Conservation (phyloP, 176 grass and related monocot species). For the Oropetium thomaeum region DNA sequence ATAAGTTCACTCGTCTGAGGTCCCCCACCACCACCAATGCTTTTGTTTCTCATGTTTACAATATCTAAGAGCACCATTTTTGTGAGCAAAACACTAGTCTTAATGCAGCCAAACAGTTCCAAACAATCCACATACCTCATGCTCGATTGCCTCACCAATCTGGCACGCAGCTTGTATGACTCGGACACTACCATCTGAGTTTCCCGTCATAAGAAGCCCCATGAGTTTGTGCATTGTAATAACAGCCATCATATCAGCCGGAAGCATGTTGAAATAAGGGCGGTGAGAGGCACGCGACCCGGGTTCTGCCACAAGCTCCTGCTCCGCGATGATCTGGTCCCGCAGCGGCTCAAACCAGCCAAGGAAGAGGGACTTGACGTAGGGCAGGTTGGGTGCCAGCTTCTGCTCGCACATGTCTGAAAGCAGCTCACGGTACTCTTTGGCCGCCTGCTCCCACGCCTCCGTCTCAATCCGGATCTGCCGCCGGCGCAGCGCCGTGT, state of each 20-base stretch:
- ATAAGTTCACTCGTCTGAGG: neutral
- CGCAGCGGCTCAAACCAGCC: slow-evolving; percentile 90
- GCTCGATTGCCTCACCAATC: slow-evolving; percentile 81
- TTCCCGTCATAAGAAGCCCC: slow-evolving; percentile 80
- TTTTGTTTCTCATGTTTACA: neutral
- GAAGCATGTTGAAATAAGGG: slow-evolving; percentile 53
- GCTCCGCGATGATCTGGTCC: slow-evolving; percentile 59
- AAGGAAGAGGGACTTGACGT: slow-evolving; percentile 88
- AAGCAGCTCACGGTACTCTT: slow-evolving; percentile 81
- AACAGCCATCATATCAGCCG: slow-evolving; percentile 92
- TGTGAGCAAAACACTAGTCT: neutral
- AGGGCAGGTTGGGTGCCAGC: slow-evolving; percentile 87
- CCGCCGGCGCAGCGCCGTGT: slow-evolving; percentile 49
- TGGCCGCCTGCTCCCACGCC: slow-evolving; percentile 92
- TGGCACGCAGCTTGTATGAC: slow-evolving; percentile 60
- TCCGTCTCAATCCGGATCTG: slow-evolving; percentile 87
- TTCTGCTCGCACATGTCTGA: slow-evolving; percentile 87
- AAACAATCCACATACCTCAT: slow-evolving; percentile 60
- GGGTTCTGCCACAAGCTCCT: slow-evolving; percentile 38
- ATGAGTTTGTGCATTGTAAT: slow-evolving; percentile 99
- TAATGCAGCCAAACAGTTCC: neutral
- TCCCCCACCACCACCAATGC: neutral
- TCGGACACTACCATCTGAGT: slow-evolving; percentile 55
- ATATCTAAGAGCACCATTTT: neutral
- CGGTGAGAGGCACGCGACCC: slow-evolving; percentile 30